Conservation (phyloP, 2,329 filamentous ascomycete species). For the Cladorrhinum sp. region DNA sequence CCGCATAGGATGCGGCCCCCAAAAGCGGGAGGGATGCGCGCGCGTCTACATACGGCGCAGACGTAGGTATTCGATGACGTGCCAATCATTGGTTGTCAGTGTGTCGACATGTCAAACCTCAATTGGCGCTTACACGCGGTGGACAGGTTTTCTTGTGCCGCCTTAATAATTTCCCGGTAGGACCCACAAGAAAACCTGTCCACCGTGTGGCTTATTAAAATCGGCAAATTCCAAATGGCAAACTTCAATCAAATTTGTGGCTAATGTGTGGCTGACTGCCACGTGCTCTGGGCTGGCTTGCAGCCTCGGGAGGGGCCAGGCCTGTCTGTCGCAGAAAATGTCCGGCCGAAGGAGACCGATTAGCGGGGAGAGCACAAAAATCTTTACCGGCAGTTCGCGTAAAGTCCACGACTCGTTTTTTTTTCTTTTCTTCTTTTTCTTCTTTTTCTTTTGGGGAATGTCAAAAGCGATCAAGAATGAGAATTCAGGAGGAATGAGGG, state of each 20-base stretch:
- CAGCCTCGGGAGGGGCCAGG: neutral
- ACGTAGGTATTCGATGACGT: no score
- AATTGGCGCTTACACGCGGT: no score
- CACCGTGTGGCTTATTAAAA: no score
- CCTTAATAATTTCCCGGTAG: no score
- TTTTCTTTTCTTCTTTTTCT: neutral
- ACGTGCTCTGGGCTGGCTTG: neutral
- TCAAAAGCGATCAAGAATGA: no score
- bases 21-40: neutral
- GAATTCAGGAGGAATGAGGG: neutral
- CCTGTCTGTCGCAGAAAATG: conserved; percentile 4
- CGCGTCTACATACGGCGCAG: neutral
- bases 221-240: no score
- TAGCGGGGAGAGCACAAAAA: neutral
- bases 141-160: no score
- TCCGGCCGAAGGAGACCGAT: conserved; percentile 4
- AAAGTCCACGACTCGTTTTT: neutral
- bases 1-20: neutral
- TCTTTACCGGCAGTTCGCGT: neutral
- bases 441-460: no score
- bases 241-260: no score
- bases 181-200: no score
- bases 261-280: neutral
- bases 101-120: no score
- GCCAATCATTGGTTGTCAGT: no score